Conservation (phyloP, 2,329 filamentous ascomycete genomes). For the Cercospora berteroae region DNA sequence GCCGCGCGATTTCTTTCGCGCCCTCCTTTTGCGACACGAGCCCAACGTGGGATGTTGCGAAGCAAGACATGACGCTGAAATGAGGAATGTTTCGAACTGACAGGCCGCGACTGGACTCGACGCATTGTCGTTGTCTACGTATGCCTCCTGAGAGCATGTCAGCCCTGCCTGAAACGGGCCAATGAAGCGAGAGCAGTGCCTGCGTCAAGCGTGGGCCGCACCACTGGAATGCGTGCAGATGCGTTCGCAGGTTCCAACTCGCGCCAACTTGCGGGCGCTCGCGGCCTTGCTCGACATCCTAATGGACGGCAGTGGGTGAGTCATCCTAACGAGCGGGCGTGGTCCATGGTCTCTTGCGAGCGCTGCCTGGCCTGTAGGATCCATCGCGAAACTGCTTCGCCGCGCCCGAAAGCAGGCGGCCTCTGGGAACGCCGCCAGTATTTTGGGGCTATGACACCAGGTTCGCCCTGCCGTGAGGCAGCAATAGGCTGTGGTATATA, state of each 20-base stretch:
- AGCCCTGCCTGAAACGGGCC: slow-evolving; percentile 11
- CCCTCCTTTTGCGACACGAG: slow-evolving; percentile 14
- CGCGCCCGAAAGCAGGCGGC: slow-evolving; percentile 1
- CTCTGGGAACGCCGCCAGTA: slow-evolving; percentile 4
- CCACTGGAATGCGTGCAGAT: slow-evolving; percentile 8
- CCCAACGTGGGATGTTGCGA: slow-evolving; percentile 12
- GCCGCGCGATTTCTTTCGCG: slow-evolving; percentile 2
- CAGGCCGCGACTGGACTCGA: slow-evolving; percentile 4
- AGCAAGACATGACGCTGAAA: slow-evolving; percentile 8
- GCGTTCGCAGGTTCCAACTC: slow-evolving; percentile 8
- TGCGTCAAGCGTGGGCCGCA: slow-evolving; percentile 12
- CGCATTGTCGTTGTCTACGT: not conserved
- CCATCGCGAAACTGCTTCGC: not conserved
- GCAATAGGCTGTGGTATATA: not conserved
- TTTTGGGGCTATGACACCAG: slow-evolving; percentile 2
- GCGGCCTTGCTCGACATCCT: not conserved
- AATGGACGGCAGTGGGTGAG: slow-evolving; percentile 1
- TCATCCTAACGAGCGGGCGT: not conserved
- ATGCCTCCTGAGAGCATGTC: slow-evolving; percentile 4
- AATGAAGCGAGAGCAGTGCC: slow-evolving; percentile 5
- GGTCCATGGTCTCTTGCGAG: not conserved
- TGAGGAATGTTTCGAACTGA: slow-evolving; percentile 12
- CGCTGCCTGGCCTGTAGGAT: slow-evolving; percentile 4
- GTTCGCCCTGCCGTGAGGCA: slow-evolving; percentile 3
- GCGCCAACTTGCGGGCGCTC: not conserved